Evolutionary conservation across 768 basidiomycete genomes (phyloP), one percentile per base, ranked within the genome.

Genomic region (Agaricus blazei): DNA sequence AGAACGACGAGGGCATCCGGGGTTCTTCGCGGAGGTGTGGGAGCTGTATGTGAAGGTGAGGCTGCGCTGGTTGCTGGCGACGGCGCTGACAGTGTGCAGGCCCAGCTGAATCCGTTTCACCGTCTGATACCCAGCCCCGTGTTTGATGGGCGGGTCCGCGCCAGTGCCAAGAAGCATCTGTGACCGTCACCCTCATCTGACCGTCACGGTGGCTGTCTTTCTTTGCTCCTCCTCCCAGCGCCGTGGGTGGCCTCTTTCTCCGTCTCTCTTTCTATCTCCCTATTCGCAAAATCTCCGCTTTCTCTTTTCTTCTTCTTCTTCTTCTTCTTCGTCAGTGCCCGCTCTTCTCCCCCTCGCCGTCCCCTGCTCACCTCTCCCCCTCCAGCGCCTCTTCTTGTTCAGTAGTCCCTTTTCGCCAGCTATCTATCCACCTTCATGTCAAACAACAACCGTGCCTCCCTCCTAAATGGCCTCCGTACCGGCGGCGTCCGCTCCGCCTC

Each of bases 1-100:
- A 93, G 79, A 98, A 97, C 72, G 96, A 99, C 71, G 97, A 98
- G 48, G 95, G 96, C 4, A 98, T 98, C 68, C 82, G 87, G 51
- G 79, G 52, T 99, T 99, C 77, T 90, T 99, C 65, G 83, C 82
- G 64, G 97, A 98, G 8, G 87, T 96, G 28, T 99, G 97, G 96
- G 97, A 99, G 77, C 64, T 90, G 63, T 98, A 96, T 72, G 83
- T 96, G 47, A 99, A 99, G 87, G 97, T 94, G 42, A 42, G 44
- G 19, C 45, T 41, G 36, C 38, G 27, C 9, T 14, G 3, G 42
- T n/a, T 37, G 40, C 31, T 3, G 36, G 31, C 11, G 23, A 26
- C 34, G 36, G 24, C 4, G 3, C 58, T 64, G 51, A 63, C 9
- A 6, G 15, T n/a, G 41, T 38, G 19, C 71, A 96, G 94, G 85